These are phyloP conservation scores for Rhynchospora pubera DNA, from an alignment of 176 grass and related monocot genomes.

Conservation along the genomic window DNA sequence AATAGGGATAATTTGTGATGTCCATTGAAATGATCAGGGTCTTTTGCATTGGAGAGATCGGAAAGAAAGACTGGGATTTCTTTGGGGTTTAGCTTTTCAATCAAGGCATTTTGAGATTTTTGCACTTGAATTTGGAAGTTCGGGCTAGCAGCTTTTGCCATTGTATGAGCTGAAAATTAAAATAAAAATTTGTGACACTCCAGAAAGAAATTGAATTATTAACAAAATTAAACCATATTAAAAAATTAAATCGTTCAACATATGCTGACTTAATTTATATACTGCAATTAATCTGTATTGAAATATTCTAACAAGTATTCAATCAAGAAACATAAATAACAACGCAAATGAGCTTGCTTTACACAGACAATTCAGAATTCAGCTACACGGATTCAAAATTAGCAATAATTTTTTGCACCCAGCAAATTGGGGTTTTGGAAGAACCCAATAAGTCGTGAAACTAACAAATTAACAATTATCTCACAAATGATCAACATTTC, in stretches of 20 bases:
- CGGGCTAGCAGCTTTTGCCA: slow-evolving; percentile 23
- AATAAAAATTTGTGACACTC: not conserved
- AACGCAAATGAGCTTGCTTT: not conserved
- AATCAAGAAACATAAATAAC: not conserved
- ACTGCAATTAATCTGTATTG: not conserved
- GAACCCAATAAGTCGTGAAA: not conserved
- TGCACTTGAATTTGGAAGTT: slow-evolving; percentile 16
- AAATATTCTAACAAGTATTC: not conserved
- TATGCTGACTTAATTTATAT: not conserved
- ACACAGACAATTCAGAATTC: not conserved
- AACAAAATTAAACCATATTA: not conserved
- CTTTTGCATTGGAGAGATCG: slow-evolving; percentile 31
- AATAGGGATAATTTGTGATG: slow-evolving; percentile 47
- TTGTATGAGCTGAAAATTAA: slow-evolving; percentile 33
- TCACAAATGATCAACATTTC: not conserved
- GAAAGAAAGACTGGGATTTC: slow-evolving; percentile 53
- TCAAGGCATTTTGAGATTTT: slow-evolving; percentile 2
- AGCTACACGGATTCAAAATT: not conserved
- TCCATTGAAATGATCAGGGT: slow-evolving; percentile 8
- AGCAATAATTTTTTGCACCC: not conserved
- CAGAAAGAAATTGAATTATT: not conserved
- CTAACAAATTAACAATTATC: not conserved
- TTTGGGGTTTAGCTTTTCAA: slow-evolving; percentile 42
- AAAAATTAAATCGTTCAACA: not conserved
- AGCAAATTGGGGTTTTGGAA: not conserved